Evolutionary conservation across 306 rosid genomes (phyloP).

Genomic region (Cyamopsis tetragonoloba): DNA sequence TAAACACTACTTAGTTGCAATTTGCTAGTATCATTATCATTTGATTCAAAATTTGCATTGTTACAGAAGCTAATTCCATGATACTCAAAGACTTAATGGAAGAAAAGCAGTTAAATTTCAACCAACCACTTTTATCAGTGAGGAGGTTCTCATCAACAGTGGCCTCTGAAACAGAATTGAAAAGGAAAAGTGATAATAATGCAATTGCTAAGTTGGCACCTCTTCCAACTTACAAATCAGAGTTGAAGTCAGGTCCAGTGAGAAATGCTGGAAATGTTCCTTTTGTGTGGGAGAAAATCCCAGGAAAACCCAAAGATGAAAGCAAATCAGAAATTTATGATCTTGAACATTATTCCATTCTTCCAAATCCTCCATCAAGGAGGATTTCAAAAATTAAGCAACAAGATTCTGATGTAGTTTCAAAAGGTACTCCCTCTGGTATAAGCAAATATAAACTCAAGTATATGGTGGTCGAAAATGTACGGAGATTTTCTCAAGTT

Average conservation of each 20-base stretch:
- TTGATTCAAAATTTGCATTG: not conserved
- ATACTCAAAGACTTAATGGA: conserved; percentile 55
- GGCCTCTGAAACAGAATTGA: conserved; percentile 39
- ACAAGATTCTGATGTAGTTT: conserved; percentile 31
- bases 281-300: conserved; percentile 80
- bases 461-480: too few species aligned
- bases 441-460: too few species aligned
- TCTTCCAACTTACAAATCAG: conserved; percentile 63
- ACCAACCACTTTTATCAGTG: conserved; percentile 85
- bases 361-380: conserved; percentile 75
- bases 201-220: conserved; percentile 46
- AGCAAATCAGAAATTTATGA: conserved; percentile 17
- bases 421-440: too few species aligned
- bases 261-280: conserved; percentile 79
- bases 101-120: conserved; percentile 74
- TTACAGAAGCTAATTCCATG: conserved; percentile 38
- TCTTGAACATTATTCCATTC: conserved; percentile 31
- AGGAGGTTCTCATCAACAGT: conserved; percentile 58
- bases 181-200: conserved; percentile 37
- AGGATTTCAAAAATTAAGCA: conserved; percentile 42
- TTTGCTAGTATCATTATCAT: not conserved
- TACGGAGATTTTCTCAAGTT: too few species aligned
- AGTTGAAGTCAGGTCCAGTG: conserved; percentile 72
- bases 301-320: conserved; percentile 83
- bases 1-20: conserved; percentile 15